These are phyloP conservation scores for Sideroxylon spinosum DNA, from an alignment of 179 eudicot genomes.

Conservation along the genomic window DNA sequence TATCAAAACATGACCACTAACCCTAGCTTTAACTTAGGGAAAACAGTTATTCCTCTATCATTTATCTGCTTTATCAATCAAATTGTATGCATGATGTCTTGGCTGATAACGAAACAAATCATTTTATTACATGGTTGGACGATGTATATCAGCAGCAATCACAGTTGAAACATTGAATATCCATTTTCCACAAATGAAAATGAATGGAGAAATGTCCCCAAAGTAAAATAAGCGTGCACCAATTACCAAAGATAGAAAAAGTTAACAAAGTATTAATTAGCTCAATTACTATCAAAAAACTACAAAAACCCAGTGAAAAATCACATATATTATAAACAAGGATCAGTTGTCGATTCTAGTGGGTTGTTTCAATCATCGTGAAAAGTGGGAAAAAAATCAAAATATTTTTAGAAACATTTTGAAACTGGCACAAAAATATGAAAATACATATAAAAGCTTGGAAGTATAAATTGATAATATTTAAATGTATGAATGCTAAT, in stretches of 20 bases:
- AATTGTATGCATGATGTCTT: not conserved
- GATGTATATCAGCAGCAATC: slow-evolving; percentile 1
- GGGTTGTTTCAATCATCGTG: no score
- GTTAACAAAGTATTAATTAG: slow-evolving; percentile 7
- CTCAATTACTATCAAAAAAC: not conserved
- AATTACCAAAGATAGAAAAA: not conserved
- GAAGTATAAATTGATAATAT: no score
- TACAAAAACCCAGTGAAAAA: not conserved
- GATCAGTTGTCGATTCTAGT: no score
- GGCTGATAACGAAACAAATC: not conserved
- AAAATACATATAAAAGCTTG: no score
- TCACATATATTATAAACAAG: no score
- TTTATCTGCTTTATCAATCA: not conserved
- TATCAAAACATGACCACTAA: not conserved
- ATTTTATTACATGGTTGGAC: not conserved
- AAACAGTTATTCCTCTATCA: not conserved
- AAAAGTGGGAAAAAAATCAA: no score
- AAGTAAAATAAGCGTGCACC: not conserved
- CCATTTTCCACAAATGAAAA: not conserved
- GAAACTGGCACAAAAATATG: no score
- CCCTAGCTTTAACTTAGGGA: not conserved
- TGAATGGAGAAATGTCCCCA: not conserved
- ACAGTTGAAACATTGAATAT: not conserved
- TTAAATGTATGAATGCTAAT: no score
- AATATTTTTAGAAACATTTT: no score